phyloP scores from a whole-genome alignment of 2,329 filamentous ascomycete genomes.

The Gnomoniopsis sp. region DNA sequence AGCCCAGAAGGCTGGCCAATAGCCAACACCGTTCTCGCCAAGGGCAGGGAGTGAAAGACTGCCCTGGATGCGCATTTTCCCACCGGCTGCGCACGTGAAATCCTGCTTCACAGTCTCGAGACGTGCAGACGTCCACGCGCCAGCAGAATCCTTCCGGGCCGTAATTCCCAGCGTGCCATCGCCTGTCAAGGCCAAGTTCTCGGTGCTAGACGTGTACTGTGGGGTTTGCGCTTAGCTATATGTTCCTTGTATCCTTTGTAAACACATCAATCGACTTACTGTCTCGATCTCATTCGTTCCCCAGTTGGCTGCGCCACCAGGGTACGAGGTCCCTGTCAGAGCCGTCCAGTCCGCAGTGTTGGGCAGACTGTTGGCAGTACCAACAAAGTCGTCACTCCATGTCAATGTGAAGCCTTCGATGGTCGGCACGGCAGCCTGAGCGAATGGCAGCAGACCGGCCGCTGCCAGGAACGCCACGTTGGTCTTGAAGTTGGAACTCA shows the following conservation, averaged over 20 bases:
- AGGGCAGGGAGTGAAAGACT: slow-evolving; percentile 14
- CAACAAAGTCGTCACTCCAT: slow-evolving; percentile 32
- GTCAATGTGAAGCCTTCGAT: slow-evolving; percentile 22
- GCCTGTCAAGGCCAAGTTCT: slow-evolving; percentile 6
- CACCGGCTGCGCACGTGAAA: slow-evolving; percentile 23
- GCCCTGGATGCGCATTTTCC: slow-evolving; percentile 23
- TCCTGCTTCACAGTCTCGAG: slow-evolving; percentile 21
- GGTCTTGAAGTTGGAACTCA: neutral
- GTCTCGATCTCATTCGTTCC: slow-evolving; percentile 7
- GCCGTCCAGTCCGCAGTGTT: slow-evolving; percentile 6
- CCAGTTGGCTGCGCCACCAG: slow-evolving; percentile 7
- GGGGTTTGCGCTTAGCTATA: neutral
- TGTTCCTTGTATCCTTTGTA: neutral
- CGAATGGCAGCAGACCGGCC: slow-evolving; percentile 3
- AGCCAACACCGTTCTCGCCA: slow-evolving; percentile 1
- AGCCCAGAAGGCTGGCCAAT: slow-evolving; percentile 9
- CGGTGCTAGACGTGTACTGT: slow-evolving; percentile 4
- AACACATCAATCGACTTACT: neutral
- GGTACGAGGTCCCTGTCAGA: slow-evolving; percentile 1
- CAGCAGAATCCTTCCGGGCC: slow-evolving; percentile 5
- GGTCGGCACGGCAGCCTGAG: slow-evolving; percentile 14
- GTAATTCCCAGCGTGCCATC: slow-evolving; percentile 6
- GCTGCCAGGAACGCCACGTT: neutral
- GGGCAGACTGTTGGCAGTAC: slow-evolving; percentile 8
- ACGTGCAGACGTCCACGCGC: slow-evolving; percentile 17